A percentile compares a stretch with the other conserved stretches of the same genome.
Evolutionary conservation across 352 stramenopile genomes (phyloP).

Genomic region (Pelagophyceae sp.): DNA sequence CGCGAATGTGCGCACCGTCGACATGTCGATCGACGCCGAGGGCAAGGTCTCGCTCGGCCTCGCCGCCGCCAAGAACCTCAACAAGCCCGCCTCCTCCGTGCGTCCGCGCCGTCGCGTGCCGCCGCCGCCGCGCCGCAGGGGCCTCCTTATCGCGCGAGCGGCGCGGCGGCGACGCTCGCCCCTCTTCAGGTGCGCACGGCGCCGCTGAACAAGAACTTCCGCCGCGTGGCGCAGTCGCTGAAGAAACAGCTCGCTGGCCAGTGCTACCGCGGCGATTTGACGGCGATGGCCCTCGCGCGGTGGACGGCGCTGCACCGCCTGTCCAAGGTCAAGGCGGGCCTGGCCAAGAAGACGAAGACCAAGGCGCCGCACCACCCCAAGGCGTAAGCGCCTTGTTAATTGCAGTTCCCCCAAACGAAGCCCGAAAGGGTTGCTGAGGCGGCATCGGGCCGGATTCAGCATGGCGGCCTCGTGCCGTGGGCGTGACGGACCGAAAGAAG

Average conservation of each 20-base stretch:
- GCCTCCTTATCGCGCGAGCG: too few relatives aligned
- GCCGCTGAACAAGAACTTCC: constrained; percentile 58
- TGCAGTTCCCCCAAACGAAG: too few relatives aligned
- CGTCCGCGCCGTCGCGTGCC: background rate
- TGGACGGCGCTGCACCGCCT: constrained; percentile 1
- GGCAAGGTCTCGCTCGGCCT: constrained; percentile 36
- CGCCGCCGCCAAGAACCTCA: constrained; percentile 40
- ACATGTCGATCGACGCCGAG: constrained; percentile 53
- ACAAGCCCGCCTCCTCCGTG: constrained; percentile 34
- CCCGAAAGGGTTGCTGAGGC: too few relatives aligned
- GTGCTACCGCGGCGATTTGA: constrained; percentile 57
- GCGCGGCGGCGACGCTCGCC: too few relatives aligned
- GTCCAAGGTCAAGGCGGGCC: constrained; percentile 11
- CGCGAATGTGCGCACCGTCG: constrained; percentile 78
- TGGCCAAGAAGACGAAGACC: constrained; percentile 15
- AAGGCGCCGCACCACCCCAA: background rate
- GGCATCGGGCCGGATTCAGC: too few relatives aligned
- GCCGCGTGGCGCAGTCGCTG: constrained; percentile 46
- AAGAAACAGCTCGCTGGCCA: constrained; percentile 44
- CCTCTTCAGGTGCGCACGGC: constrained; percentile 31
- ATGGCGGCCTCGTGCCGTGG: too few relatives aligned
- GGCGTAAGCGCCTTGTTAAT: too few relatives aligned
- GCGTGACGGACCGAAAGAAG: too few relatives aligned
- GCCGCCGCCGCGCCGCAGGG: too few relatives aligned
- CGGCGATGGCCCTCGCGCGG: constrained; percentile 18